These are phyloP conservation scores for Magnolia officinalis DNA, from an alignment of 164 flowering plant species.

Conservation along the genomic window DNA sequence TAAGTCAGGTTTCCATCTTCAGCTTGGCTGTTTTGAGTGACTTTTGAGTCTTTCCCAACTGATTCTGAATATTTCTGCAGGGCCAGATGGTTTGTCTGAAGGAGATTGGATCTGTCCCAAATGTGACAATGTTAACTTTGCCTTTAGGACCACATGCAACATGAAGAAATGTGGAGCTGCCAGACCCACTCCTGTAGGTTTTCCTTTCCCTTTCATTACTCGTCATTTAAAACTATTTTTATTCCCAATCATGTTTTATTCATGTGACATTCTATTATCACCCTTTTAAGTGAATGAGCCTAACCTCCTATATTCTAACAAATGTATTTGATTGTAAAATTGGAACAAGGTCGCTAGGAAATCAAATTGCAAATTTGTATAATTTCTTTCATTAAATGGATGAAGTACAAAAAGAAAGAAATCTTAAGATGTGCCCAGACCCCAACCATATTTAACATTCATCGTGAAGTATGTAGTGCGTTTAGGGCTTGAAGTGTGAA, in stretches of 20 bases:
- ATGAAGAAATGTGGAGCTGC: slow-evolving; percentile 47
- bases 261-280: not conserved
- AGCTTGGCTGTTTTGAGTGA: no score
- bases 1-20: no score
- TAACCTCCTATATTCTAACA: not conserved
- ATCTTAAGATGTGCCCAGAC: no score
- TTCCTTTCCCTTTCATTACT: not conserved
- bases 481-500: no score
- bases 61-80: slow-evolving; percentile 17
- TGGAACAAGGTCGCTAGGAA: not conserved
- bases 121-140: slow-evolving; percentile 46
- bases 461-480: no score
- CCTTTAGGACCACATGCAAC: slow-evolving; percentile 46
- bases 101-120: slow-evolving; percentile 55
- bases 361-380: no score
- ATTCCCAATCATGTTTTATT: not conserved
- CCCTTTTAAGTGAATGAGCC: not conserved
- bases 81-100: slow-evolving; percentile 42
- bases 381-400: no score
- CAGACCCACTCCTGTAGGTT: slow-evolving; percentile 34
- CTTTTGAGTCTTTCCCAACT: not conserved
- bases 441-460: no score
- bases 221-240: not conserved
- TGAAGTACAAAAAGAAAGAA: no score
- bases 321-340: not conserved